Evolutionary conservation across 2,329 filamentous ascomycete species (phyloP), one percentile per base, ranked within the genome.

Genomic region (Neoascochyta sp.): DNA sequence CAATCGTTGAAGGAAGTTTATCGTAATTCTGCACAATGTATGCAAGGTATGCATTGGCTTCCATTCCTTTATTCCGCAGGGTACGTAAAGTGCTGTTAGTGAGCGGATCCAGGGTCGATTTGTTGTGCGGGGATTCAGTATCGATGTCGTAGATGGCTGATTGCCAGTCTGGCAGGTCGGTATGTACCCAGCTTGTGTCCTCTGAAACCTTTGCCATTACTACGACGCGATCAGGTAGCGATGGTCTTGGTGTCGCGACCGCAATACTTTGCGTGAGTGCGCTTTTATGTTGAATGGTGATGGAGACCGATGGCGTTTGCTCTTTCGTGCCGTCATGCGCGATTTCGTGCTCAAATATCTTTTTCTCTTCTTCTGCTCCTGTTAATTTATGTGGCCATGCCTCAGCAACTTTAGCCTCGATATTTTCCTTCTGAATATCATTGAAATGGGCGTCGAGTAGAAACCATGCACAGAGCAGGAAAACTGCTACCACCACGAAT

Each of bases 91-190:
- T 45, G 18, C 29, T 37, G 30, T 45, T 39, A 7, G 36, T 45
- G 20, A 47, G 28, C 24, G 41, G 44, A 31, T 47, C 36, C 16
- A 43, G 26, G 8, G 39, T 41, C 10, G 41, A 47, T 28, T 7
- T 17, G 12, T 36, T 35, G 22, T 42, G 39, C 6, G 38, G 39
- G 29, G 27, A 45, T 33, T 38, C 39, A 10, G 19, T 39, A 11
- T 49, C 43, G 19, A 52, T 34, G 45, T 33, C 53, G 54, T 23
- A 62, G 52, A 45, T 71, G 66, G 66, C 37, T 53, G 55, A 50
- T 71, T 73, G 61, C 31, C 60, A 72, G 31, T 43, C 44, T 32
- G 27, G 30, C 16, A 47, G 28, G 14, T 47, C 39, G 19, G 22
- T 33, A 14, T 50, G 39, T 21, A 47, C 42, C 45, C 47, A 52